Conservation (phyloP, 495 filamentous ascomycete species). For the Podospora bellae-mahoneyi region DNA sequence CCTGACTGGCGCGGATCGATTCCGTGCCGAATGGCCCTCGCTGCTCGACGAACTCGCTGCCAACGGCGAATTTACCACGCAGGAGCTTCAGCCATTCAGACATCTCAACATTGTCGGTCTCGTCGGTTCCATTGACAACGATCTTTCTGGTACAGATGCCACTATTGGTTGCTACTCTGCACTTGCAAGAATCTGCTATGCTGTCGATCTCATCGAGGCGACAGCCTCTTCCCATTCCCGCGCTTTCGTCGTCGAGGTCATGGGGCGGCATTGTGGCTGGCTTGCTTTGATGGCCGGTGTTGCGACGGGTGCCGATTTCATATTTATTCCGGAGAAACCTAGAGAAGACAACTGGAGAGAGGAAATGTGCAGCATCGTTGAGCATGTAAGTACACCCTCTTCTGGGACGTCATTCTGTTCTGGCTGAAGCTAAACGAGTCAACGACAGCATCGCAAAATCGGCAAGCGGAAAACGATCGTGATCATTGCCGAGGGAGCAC, state of each 20-base stretch:
- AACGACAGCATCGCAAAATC: constrained; percentile 71
- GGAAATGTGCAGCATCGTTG: constrained; percentile 80
- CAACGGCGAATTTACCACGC: constrained; percentile 60
- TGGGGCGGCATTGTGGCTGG: constrained; percentile 99
- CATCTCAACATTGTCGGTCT: constrained; percentile 93
- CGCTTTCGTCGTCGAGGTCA: constrained; percentile 97
- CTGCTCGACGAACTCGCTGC: constrained; percentile 78
- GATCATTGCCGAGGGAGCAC: constrained; percentile 93
- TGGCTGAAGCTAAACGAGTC: constrained; percentile 6
- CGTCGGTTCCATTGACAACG: constrained; percentile 97
- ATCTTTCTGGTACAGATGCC: constrained; percentile 93
- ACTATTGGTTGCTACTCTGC: constrained; percentile 98
- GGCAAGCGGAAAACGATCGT: constrained; percentile 98
- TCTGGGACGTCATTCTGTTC: background rate
- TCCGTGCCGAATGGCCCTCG: constrained; percentile 85
- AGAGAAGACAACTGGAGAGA: constrained; percentile 82
- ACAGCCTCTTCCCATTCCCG: constrained; percentile 95
- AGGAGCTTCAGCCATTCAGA: constrained; percentile 67
- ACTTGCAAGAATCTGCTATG: constrained; percentile 84
- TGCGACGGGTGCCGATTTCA: constrained; percentile 91
- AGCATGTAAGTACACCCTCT: constrained; percentile 54
- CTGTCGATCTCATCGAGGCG: constrained; percentile 94
- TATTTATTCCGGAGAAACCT: constrained; percentile 96
- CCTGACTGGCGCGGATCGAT: constrained; percentile 92
- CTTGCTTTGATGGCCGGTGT: constrained; percentile 95